Conservation (phyloP, 352 stramenopile species). For the Phytophthora idaei region DNA sequence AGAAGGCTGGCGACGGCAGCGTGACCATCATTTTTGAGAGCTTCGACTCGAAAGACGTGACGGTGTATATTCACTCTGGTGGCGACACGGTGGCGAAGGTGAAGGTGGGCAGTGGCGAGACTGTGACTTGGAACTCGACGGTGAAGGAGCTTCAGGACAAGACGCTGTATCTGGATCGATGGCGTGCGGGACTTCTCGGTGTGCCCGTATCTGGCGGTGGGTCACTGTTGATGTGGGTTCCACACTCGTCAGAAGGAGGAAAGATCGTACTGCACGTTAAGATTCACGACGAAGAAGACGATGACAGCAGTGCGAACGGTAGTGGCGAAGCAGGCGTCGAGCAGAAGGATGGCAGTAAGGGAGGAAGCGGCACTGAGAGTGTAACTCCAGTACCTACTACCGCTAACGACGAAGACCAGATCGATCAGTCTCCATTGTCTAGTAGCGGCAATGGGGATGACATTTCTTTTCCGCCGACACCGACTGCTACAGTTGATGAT, state of each 20-base stretch:
- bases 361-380: neutral
- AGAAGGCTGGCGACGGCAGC: conserved; percentile 33
- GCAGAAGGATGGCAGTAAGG: neutral
- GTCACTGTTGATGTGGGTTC: conserved; percentile 53
- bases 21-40: conserved; percentile 50
- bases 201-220: conserved; percentile 40
- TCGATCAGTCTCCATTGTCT: neutral
- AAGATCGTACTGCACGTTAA: conserved; percentile 42
- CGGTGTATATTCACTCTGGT: conserved; percentile 47
- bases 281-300: conserved; percentile 33
- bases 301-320: conserved; percentile 13
- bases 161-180: conserved; percentile 58
- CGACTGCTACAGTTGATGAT: neutral
- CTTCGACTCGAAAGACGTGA: conserved; percentile 44
- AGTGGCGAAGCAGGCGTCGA: neutral
- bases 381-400: conserved; percentile 3
- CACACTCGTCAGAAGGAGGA: conserved; percentile 32
- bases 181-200: conserved; percentile 41
- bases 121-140: conserved; percentile 41
- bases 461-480: conserved; percentile 1
- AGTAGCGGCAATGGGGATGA: conserved; percentile 1
- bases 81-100: conserved; percentile 42
- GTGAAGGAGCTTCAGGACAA: conserved; percentile 50
- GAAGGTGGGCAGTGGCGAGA: conserved; percentile 40
- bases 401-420: neutral